Percentiles rank a stretch among this genome's conserved stretches.
These are phyloP conservation scores for Fusarium devonianum DNA, from an alignment of 2,329 filamentous ascomycete genomes.

Conservation along the genomic window DNA sequence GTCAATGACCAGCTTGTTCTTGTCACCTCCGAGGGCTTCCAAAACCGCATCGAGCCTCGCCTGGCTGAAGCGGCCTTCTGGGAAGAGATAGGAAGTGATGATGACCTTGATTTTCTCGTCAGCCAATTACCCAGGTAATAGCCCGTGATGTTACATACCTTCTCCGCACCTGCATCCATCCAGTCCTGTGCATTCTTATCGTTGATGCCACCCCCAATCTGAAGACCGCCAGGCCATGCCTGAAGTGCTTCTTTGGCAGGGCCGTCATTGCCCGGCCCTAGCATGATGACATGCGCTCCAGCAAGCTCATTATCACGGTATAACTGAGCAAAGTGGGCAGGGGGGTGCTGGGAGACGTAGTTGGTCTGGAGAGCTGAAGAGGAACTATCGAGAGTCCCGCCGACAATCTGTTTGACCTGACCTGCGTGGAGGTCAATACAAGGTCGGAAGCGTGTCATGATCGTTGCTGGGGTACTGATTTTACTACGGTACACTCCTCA, in stretches of 20 bases:
- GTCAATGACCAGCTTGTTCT: conserved; percentile 87
- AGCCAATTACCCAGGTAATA: conserved; percentile 7
- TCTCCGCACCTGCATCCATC: conserved; percentile 88
- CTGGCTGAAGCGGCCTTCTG: conserved; percentile 80
- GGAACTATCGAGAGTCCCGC: conserved; percentile 81
- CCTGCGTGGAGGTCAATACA: conserved; percentile 99
- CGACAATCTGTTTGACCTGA: conserved; percentile 97
- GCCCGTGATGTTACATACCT: conserved; percentile 63
- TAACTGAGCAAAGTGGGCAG: conserved; percentile 80
- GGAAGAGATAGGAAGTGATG: conserved; percentile 95
- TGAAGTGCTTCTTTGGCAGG: conserved; percentile 79
- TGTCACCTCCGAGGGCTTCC: conserved; percentile 74
- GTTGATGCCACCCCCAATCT: conserved; percentile 93
- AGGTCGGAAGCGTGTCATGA: conserved; percentile 92
- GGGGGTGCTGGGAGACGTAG: conserved; percentile 84
- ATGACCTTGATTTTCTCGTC: conserved; percentile 73
- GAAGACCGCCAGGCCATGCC: conserved; percentile 81
- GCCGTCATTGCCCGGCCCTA: conserved; percentile 84
- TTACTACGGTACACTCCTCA: background rate
- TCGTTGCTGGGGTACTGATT: conserved; percentile 19
- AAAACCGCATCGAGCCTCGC: conserved; percentile 78
- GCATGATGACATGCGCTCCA: conserved; percentile 95
- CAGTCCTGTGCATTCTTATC: conserved; percentile 84
- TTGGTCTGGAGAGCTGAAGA: conserved; percentile 82
- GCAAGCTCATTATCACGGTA: conserved; percentile 78